Evolutionary conservation across 2,329 filamentous ascomycete species (phyloP).

Genomic region (Cladosporium sp.): DNA sequence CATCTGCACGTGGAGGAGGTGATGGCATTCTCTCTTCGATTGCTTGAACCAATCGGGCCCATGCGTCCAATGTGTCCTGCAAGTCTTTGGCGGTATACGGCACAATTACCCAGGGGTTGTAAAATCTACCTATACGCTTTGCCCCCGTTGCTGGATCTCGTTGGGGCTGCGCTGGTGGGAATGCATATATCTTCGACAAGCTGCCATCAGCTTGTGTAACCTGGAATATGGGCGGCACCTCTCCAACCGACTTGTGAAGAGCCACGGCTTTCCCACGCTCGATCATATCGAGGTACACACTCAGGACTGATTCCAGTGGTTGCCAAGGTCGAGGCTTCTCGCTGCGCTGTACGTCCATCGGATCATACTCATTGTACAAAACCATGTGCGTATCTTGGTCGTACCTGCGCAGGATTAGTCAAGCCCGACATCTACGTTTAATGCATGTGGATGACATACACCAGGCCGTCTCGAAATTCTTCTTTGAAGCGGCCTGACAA

Average conservation of each 20-base stretch:
- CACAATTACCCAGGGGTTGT: not conserved
- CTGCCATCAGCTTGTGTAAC: not conserved
- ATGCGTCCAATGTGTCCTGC: not conserved
- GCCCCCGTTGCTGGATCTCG: not conserved
- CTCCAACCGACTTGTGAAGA: not conserved
- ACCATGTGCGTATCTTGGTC: too few species aligned
- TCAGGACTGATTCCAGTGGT: not conserved
- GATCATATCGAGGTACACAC: not conserved
- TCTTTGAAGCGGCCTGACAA: too few species aligned
- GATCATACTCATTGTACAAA: too few species aligned
- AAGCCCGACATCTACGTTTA: too few species aligned
- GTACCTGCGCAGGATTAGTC: too few species aligned
- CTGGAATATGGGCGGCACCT: not conserved
- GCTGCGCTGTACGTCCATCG: too few species aligned
- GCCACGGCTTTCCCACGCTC: conserved; percentile 4
- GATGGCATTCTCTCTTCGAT: not conserved
- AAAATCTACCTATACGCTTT: not conserved
- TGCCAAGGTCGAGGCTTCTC: not conserved
- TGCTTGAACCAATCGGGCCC: not conserved
- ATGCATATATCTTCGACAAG: not conserved
- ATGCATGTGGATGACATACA: too few species aligned
- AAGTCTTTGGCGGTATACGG: not conserved
- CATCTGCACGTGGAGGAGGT: not conserved
- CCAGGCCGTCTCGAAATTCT: too few species aligned
- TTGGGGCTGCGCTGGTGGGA: not conserved